Percentiles rank a stretch among this genome's conserved stretches.
phyloP scores from a whole-genome alignment of 257 asterid genomes.

The Solanum pinnatisectum region DNA sequence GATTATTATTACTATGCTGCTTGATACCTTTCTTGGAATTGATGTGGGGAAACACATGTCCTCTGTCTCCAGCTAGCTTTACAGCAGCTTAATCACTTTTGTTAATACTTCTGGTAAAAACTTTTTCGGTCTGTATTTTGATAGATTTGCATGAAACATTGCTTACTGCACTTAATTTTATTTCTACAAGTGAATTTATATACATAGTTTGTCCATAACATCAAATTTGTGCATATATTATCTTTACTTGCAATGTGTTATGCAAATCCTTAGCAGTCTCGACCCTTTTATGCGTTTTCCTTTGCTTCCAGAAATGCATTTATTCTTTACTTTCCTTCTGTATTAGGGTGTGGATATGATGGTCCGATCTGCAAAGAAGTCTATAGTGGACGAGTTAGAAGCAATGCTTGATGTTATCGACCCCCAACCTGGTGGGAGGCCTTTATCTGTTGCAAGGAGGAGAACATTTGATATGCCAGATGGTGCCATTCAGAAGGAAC shows the following conservation, averaged over 20 bases:
- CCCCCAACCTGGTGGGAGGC: constrained; percentile 63
- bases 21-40: background rate
- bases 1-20: background rate
- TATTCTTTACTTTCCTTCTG: background rate
- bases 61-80: background rate
- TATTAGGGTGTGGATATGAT: constrained; percentile 72
- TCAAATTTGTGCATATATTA: background rate
- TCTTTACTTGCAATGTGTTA: background rate
- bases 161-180: background rate
- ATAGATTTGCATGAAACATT: background rate
- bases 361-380: constrained; percentile 66
- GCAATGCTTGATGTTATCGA: constrained; percentile 94
- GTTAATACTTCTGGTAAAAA: background rate
- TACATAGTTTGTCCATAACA: background rate
- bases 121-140: background rate
- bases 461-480: constrained; percentile 95
- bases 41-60: background rate
- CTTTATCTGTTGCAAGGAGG: constrained; percentile 43
- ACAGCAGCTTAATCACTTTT: background rate
- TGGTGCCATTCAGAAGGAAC: constrained; percentile 50
- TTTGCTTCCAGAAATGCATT: background rate
- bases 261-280: background rate
- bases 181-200: background rate
- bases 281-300: background rate
- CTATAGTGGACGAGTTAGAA: constrained; percentile 84